A percentile compares a stretch with the other conserved stretches of the same genome.
These are phyloP conservation scores for Salvia rosmarinus DNA, from an alignment of 257 asterid species.

Conservation along the genomic window DNA sequence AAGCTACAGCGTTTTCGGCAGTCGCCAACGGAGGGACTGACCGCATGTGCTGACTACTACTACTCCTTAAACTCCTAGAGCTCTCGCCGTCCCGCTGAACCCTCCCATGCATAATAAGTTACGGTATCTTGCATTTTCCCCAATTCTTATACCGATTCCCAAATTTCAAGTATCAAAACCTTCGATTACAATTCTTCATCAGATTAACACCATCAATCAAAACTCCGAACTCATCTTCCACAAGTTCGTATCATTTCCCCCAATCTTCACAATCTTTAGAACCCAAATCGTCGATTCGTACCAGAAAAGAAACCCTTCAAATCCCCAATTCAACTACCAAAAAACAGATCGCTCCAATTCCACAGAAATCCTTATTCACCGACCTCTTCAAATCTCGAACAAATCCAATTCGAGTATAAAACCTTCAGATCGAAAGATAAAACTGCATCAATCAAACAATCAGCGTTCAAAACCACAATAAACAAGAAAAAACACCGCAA, in stretches of 20 bases:
- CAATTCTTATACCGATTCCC: background rate
- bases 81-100: constrained; percentile 43
- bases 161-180: constrained; percentile 32
- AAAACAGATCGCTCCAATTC: constrained; percentile 33
- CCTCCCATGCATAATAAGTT: constrained; percentile 56
- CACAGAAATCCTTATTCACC: constrained; percentile 14
- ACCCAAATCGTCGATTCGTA: background rate
- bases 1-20: constrained; percentile 29
- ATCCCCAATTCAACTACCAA: background rate
- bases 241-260: constrained; percentile 23
- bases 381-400: constrained; percentile 34
- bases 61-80: constrained; percentile 37
- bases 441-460: constrained; percentile 27
- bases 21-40: constrained; percentile 39
- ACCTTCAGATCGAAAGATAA: constrained; percentile 35
- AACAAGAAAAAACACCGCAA: background rate
- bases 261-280: background rate
- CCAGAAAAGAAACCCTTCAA: background rate
- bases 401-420: constrained; percentile 23
- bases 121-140: constrained; percentile 48
- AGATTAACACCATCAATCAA: constrained; percentile 2
- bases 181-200: background rate
- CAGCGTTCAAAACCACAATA: background rate
- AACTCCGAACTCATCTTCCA: background rate
- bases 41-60: constrained; percentile 48